Evolutionary conservation across 2,329 filamentous ascomycete species (phyloP).

Genomic region (Aureobasidium uvarum): DNA sequence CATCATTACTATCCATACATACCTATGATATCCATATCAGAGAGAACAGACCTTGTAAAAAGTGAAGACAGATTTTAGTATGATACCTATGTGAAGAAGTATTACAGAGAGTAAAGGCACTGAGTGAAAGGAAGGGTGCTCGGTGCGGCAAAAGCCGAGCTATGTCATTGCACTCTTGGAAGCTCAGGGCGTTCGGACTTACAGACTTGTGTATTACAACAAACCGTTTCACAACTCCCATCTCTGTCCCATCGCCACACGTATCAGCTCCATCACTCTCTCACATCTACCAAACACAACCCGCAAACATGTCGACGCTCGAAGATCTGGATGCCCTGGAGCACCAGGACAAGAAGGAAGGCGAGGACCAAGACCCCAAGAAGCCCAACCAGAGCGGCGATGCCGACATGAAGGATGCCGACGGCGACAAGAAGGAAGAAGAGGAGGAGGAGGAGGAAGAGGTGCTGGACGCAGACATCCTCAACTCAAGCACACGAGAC

Average conservation of each 20-base stretch:
- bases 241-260: constrained; percentile 12
- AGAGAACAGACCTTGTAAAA: background rate
- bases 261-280: background rate
- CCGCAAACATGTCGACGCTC: constrained; percentile 74
- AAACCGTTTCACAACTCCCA: background rate
- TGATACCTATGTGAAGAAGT: background rate
- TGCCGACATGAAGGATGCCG: constrained; percentile 85
- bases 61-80: background rate
- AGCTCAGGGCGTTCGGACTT: constrained; percentile 21
- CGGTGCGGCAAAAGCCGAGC: constrained; percentile 15
- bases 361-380: constrained; percentile 62
- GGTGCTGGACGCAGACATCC: constrained; percentile 87
- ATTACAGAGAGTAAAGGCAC: background rate
- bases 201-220: constrained; percentile 13
- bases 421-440: constrained; percentile 52
- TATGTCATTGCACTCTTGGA: constrained; percentile 16
- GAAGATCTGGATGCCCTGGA: constrained; percentile 90
- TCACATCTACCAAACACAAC: background rate
- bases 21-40: background rate
- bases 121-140: background rate
- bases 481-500: constrained; percentile 89
- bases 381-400: constrained; percentile 61
- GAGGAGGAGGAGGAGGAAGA: constrained; percentile 77
- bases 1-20: background rate
- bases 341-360: constrained; percentile 71